A percentile compares a stretch with the other conserved stretches of the same genome.
phyloP scores from a whole-genome alignment of 192 early-diverging fungal genomes.

The Coemansia guatemalensis region DNA sequence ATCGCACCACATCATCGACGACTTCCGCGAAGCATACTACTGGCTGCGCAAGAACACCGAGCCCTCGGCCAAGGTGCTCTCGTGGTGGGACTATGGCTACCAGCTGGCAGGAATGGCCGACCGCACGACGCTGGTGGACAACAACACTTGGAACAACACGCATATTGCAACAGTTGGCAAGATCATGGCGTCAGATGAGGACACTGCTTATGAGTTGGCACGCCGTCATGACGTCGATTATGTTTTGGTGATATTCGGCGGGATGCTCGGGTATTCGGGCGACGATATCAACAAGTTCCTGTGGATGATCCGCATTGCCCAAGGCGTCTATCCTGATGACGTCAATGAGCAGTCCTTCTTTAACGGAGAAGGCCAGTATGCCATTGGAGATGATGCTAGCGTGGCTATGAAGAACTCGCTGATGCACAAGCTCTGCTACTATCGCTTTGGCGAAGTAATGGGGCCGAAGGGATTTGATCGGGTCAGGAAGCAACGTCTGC shows the following conservation, averaged over 20 bases:
- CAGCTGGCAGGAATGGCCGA: conserved; percentile 99
- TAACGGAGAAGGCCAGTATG: conserved; percentile 85
- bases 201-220: conserved; percentile 90
- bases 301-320: conserved; percentile 99
- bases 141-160: conserved; percentile 99
- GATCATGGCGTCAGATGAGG: conserved; percentile 88
- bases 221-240: conserved; percentile 94
- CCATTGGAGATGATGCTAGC: conserved; percentile 87
- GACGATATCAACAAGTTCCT: conserved; percentile 99
- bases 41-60: conserved; percentile 98
- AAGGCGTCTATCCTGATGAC: conserved; percentile 96
- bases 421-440: conserved; percentile 98
- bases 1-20: conserved; percentile 95
- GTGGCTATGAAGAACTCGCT: conserved; percentile 87
- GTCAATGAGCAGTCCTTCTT: conserved; percentile 89
- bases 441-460: conserved; percentile 90
- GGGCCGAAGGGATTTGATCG: conserved; percentile 76
- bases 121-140: conserved; percentile 95
- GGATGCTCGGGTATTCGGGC: conserved; percentile 94
- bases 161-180: conserved; percentile 99
- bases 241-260: conserved; percentile 96
- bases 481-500: conserved; percentile 77
- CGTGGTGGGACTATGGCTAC: conserved; percentile 99
- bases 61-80: conserved; percentile 90
- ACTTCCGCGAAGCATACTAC: conserved; percentile 99